Percentiles rank a stretch among this genome's conserved stretches.
These are phyloP conservation scores for Botrytis elliptica DNA, from an alignment of 2,329 filamentous ascomycete genomes.

Conservation along the genomic window DNA sequence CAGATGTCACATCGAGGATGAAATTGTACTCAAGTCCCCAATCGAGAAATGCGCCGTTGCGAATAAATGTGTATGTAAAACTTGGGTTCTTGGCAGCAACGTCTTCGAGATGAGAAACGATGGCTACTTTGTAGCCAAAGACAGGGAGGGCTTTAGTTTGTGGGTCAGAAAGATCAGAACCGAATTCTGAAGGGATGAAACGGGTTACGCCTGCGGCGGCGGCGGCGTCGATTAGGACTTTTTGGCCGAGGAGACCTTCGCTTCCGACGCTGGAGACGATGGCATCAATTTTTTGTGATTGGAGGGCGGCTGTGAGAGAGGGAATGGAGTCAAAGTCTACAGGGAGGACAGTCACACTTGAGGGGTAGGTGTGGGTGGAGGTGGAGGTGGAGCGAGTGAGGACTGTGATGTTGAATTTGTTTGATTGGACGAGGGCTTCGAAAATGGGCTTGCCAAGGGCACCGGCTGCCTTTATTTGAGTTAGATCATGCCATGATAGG, in stretches of 20 bases:
- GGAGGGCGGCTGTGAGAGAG: conserved; percentile 48
- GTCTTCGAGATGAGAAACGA: conserved; percentile 44
- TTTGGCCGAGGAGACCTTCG: conserved; percentile 45
- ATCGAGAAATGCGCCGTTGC: conserved; percentile 58
- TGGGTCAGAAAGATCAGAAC: conserved; percentile 43
- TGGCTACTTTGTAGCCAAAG: conserved; percentile 50
- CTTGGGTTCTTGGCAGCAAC: conserved; percentile 41
- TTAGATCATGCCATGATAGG: conserved; percentile 9
- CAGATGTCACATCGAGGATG: conserved; percentile 45
- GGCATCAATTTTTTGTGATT: conserved; percentile 53
- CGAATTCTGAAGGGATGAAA: conserved; percentile 62
- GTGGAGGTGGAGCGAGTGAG: conserved; percentile 44
- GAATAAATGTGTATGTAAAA: conserved; percentile 56
- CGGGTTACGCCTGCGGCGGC: conserved; percentile 57
- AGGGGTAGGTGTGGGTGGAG: conserved; percentile 28
- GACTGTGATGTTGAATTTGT: conserved; percentile 48
- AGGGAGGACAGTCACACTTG: conserved; percentile 44
- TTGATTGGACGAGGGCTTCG: conserved; percentile 30
- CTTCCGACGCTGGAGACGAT: conserved; percentile 50
- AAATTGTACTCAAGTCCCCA: conserved; percentile 49
- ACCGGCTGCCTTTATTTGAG: conserved; percentile 29
- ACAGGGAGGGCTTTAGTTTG: conserved; percentile 47
- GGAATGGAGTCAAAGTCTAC: conserved; percentile 46
- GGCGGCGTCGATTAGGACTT: conserved; percentile 55
- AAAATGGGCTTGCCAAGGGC: conserved; percentile 32